Base-by-base conservation (phyloP, 1,284 basidiomycete genomes). In the Schizophyllum commune region DNA sequence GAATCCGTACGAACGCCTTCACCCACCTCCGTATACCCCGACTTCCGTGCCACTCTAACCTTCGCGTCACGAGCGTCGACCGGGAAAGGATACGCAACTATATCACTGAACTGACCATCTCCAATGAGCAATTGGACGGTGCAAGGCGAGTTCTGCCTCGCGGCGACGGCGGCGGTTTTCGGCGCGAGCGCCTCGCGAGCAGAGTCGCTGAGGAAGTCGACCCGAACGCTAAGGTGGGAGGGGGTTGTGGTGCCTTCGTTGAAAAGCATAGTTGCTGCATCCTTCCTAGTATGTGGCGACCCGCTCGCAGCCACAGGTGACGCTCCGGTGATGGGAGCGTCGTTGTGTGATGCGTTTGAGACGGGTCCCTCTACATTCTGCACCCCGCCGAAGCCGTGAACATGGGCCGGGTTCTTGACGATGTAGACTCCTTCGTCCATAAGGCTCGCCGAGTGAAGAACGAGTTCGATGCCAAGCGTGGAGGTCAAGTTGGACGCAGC, bases 31-130 rank as follows among this genome's bases (percentile, higher is more conserved):
- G 73, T 67, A 56, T 71, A 74, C 15, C 62, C 58, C 1, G 72
- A 74, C 61, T 70, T 73, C 32, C 74, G 64, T 5, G 73, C 72
- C 11, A 74, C 55, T 1, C 73, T 65, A 5, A 73, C 59, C 51
- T 63, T 68, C 56, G 64, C 51, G 33, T 70, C 63, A 7, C 65
- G 67, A 9, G 71, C 74, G 2, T 67, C 60, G 6, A 77, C 64
- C 6, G 75, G 74, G 56, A 73, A 71, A 11, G 76, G 74, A 62
- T 68, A 77, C 15, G 63, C 33, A 9, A 77, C 61, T 32, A 67
- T 61, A 57, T 75, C 72, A 0, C n/a, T 54, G 27, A 27, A 27
- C 27, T 27, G 27, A 32, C 60, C 60, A 11, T 47, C 17, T 9
- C 68, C 71, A n/a, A 79, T 34, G 0, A 61, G 59, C 7, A 79